Conservation (phyloP, 2,329 filamentous ascomycete species). For the Graphium sp. region DNA sequence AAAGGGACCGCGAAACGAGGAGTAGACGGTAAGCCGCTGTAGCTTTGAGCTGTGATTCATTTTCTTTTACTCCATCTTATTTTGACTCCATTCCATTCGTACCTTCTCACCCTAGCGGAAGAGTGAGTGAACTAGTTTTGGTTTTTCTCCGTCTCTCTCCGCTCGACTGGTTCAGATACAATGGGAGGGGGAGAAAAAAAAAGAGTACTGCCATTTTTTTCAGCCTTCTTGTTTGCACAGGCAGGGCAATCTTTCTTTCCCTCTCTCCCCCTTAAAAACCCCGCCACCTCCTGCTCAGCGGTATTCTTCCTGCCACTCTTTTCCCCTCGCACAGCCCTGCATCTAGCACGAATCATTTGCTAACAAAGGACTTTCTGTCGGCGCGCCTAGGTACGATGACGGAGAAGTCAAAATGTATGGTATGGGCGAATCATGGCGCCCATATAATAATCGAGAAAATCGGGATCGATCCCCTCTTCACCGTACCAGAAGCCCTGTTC, state of each 20-base stretch:
- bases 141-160: too few species aligned
- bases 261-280: not conserved
- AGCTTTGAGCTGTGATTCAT: not conserved
- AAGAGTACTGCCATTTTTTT: too few species aligned
- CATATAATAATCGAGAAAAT: constrained; percentile 33
- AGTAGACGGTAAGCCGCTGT: constrained; percentile 4
- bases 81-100: not conserved
- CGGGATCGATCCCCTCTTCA: constrained; percentile 23
- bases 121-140: too few species aligned
- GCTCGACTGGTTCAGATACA: too few species aligned
- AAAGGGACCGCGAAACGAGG: constrained; percentile 2
- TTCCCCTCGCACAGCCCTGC: too few species aligned
- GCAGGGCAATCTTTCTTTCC: not conserved
- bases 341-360: too few species aligned
- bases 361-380: not conserved
- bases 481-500: constrained; percentile 14
- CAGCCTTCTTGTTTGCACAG: too few species aligned
- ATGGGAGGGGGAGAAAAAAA: too few species aligned
- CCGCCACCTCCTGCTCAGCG: too few species aligned
- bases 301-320: too few species aligned
- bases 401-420: constrained; percentile 45
- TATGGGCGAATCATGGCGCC: constrained; percentile 43
- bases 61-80: not conserved
- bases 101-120: too few species aligned
- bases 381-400: constrained; percentile 33